Conservation (phyloP, 2,329 filamentous ascomycete genomes). For the Colletotrichum lini region DNA sequence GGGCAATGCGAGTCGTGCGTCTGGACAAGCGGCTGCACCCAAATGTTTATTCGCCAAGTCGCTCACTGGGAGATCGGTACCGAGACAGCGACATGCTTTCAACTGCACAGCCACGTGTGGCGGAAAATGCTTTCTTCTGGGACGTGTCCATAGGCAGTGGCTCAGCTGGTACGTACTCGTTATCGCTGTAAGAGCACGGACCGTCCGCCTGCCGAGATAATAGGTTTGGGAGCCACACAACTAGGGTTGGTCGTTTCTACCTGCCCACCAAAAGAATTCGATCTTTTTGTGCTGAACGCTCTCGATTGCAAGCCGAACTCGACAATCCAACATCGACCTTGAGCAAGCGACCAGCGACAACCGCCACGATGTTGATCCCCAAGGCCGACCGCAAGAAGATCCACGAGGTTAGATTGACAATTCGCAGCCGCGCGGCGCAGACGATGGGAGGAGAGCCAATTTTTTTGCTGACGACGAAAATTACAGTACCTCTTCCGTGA, state of each 20-base stretch:
- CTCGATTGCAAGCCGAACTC: slow-evolving; percentile 56
- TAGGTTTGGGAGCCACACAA: slow-evolving; percentile 1
- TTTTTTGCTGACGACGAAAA: slow-evolving; percentile 44
- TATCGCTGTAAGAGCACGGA: not conserved
- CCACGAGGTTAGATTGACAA: slow-evolving; percentile 75
- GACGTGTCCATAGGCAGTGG: not conserved
- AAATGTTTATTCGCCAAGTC: not conserved
- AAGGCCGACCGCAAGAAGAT: slow-evolving; percentile 99
- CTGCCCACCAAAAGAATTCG: slow-evolving; percentile 18
- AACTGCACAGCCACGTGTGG: not conserved
- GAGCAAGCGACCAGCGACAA: slow-evolving; percentile 55
- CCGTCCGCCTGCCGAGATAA: slow-evolving; percentile 3
- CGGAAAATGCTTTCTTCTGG: accelerated
- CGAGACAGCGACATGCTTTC: not conserved
- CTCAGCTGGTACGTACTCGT: not conserved
- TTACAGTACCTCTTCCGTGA: slow-evolving; percentile 93
- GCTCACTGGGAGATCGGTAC: not conserved
- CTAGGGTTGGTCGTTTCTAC: slow-evolving; percentile 11
- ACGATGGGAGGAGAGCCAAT: slow-evolving; percentile 20
- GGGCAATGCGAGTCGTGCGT: slow-evolving; percentile 2
- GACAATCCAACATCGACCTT: slow-evolving; percentile 67
- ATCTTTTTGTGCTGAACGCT: slow-evolving; percentile 47
- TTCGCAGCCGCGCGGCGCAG: slow-evolving; percentile 15
- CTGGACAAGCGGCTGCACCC: not conserved
- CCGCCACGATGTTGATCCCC: slow-evolving; percentile 93